Percentiles rank a stretch among this genome's conserved stretches.
phyloP scores from a whole-genome alignment of 2,329 filamentous ascomycete genomes.

The Neurospora sp. region DNA sequence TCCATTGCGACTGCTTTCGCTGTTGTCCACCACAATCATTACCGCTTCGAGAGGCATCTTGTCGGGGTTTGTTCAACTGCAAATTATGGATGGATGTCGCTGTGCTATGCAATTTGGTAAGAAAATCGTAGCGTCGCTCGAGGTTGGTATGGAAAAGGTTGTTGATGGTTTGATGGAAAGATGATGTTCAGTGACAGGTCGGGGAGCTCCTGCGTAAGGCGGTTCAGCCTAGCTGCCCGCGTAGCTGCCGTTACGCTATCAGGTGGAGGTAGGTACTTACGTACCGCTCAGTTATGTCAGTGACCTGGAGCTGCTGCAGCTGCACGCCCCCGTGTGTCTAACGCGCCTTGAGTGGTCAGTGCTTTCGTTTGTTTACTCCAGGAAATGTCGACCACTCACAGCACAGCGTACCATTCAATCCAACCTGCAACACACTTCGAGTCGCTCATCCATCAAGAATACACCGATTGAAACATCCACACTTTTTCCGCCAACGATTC shows the following conservation, averaged over 20 bases:
- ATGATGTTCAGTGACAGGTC: not conserved
- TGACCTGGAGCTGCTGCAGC: not conserved
- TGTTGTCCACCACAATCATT: constrained; percentile 99
- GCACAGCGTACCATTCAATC: constrained; percentile 8
- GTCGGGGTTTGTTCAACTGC: constrained; percentile 28
- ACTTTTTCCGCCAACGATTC: not conserved
- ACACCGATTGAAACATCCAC: not conserved
- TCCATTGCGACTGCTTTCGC: constrained; percentile 95
- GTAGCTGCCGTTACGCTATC: not conserved
- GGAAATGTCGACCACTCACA: constrained; percentile 17
- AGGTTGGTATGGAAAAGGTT: constrained; percentile 1
- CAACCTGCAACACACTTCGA: constrained; percentile 7
- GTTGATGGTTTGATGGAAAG: constrained; percentile 5
- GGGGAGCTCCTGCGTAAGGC: constrained; percentile 28
- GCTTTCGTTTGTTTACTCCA: constrained; percentile 20
- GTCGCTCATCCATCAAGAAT: constrained; percentile 2
- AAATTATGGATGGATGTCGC: constrained; percentile 2
- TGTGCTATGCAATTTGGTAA: constrained; percentile 13
- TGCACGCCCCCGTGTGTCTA: constrained; percentile 1
- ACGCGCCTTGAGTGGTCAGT: not conserved
- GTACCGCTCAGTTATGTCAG: not conserved
- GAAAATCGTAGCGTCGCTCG: not conserved
- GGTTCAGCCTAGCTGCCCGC: constrained; percentile 31
- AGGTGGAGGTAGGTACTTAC: not conserved
- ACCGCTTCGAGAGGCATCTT: constrained; percentile 98